Base-by-base conservation (phyloP, 352 stramenopile species). In the Phytopythium sindhum region DNA sequence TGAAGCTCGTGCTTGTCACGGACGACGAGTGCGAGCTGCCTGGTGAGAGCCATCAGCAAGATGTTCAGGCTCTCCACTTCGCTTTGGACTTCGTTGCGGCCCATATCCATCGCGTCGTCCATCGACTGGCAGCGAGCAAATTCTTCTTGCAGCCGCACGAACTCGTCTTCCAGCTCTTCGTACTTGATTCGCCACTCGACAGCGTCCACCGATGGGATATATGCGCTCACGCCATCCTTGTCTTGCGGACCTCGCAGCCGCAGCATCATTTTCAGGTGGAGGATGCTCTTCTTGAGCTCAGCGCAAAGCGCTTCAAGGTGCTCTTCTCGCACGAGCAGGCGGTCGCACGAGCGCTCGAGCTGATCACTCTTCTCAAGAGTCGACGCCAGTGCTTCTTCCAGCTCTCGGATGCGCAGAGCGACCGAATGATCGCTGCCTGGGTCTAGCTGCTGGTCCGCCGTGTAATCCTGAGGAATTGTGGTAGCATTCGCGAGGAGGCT, bases 131-230 rank as follows among this genome's bases (percentile, higher is more conserved):
- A 58, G 17, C 70, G 66, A 35, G 80, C 65, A 41, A 84, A 19
- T 31, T 78, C 73, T 1, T 89, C 74, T 57, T 91, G 78, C 1
- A 91, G 65, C 41, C 84, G 70, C 3, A 66, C 51, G 24, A 82
- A 82, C 7, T 72, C 70, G 52, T 93, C 78, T 59, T 91, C 78
- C 39, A 92, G 68, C 54, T 94, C 81, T 67, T 94, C 86, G 57
- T 88, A 92, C 64, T 91, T 95, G 62, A 92, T 79, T 21, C 84
- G 72, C 86, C 84, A 95, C 61, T 92, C 84, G 51, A 95, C 89
- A 23, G 86, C 82, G 65, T 93, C 84, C 15, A 75, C 67, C 29
- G 82, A 85, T 26, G 84, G 86, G 23, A 86, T 67, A 59, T 91
- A 89, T 7, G 90, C 76, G 28, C 64, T 54, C 14, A 60, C 44